Conservation (phyloP, 306 rosid species). For the Ormosia semicastrata region DNA sequence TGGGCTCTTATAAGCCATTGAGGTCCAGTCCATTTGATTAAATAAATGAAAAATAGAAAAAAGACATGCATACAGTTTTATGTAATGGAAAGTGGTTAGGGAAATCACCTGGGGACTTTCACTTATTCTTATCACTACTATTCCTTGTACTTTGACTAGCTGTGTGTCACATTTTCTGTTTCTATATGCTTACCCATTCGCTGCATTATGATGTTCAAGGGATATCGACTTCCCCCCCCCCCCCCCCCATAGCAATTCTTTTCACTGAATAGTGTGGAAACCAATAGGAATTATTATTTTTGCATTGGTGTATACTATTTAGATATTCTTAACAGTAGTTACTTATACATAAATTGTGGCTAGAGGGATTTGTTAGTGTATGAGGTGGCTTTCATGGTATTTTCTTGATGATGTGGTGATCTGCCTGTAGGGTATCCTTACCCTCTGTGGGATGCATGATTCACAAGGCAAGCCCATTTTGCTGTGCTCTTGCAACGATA, state of each 20-base stretch:
- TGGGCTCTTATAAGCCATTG: neutral
- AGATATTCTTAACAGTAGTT: neutral
- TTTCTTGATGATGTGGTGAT: slow-evolving; percentile 7
- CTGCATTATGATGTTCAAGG: neutral
- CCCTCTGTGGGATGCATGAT: slow-evolving; percentile 91
- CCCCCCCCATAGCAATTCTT: neutral
- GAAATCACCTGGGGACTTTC: neutral
- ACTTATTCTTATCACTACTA: neutral
- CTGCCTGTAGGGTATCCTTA: slow-evolving; percentile 68
- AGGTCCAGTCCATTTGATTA: neutral
- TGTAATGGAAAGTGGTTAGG: neutral
- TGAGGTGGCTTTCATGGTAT: neutral
- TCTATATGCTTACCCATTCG: neutral
- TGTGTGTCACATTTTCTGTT: neutral
- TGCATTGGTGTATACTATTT: neutral
- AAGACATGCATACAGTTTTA: neutral
- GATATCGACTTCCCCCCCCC: neutral
- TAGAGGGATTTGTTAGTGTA: neutral
- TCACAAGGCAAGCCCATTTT: slow-evolving; percentile 85
- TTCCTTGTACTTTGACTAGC: neutral
- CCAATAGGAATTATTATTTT: neutral
- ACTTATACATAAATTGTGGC: neutral
- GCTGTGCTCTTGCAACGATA: slow-evolving; percentile 84
- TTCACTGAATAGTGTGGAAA: neutral
- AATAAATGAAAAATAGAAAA: neutral